Conservation (phyloP, 331 rosid species). For the Malus hybrid region DNA sequence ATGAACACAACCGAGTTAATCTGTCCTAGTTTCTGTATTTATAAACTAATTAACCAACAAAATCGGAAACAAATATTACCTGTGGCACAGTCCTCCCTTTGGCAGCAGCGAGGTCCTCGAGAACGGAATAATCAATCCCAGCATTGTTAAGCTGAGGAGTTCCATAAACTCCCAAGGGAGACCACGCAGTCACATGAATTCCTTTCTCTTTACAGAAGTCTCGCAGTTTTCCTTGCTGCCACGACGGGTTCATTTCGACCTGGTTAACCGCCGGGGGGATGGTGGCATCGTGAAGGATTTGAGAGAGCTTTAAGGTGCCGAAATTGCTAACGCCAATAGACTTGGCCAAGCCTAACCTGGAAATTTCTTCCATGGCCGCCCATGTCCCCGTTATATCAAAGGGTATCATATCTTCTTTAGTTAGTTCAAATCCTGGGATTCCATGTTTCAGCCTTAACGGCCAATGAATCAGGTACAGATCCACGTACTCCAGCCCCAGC, state of each 20-base stretch:
- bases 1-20: neutral
- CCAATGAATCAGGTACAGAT: slow-evolving; percentile 38
- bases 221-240: slow-evolving; percentile 42
- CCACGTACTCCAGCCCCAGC: slow-evolving; percentile 48
- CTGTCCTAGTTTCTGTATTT: neutral
- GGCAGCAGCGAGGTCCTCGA: neutral
- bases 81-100: neutral
- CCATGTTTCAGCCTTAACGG: slow-evolving; percentile 31
- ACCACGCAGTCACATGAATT: slow-evolving; percentile 2
- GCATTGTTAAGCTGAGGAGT: neutral
- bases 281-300: slow-evolving; percentile 17
- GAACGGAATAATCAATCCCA: neutral
- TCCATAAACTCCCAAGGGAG: neutral
- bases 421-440: neutral
- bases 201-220: slow-evolving; percentile 31
- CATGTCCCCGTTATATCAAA: slow-evolving; percentile 36
- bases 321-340: slow-evolving; percentile 50
- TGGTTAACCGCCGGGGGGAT: slow-evolving; percentile 6
- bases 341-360: slow-evolving; percentile 33
- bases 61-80: neutral
- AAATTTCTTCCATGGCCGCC: slow-evolving; percentile 39
- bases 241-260: slow-evolving; percentile 55
- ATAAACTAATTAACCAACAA: neutral
- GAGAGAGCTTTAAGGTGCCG: slow-evolving; percentile 33
- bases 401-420: slow-evolving; percentile 30